Conservation (phyloP, 305 asterid species). For the Solanum hybrid region DNA sequence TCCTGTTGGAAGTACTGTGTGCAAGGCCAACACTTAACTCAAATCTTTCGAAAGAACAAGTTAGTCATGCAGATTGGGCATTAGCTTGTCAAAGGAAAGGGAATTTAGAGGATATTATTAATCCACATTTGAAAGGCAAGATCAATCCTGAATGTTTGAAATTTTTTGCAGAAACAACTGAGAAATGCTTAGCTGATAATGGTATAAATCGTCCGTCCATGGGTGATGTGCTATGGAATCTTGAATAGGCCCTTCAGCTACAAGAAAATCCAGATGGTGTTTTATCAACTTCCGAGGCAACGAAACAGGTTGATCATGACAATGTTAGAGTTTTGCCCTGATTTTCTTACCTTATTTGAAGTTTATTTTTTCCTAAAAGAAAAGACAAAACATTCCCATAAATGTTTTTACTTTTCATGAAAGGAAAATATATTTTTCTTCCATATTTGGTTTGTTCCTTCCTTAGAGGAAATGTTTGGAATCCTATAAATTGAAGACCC, state of each 20-base stretch:
- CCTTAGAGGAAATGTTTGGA: too few relatives aligned
- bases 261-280: slow-evolving; percentile 27
- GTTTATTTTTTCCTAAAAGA: too few relatives aligned
- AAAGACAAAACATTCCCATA: too few relatives aligned
- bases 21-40: slow-evolving; percentile 52
- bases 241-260: slow-evolving; percentile 40
- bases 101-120: slow-evolving; percentile 32
- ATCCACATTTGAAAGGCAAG: slow-evolving; percentile 38
- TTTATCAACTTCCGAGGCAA: not conserved
- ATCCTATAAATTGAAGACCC: too few relatives aligned
- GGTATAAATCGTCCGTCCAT: slow-evolving; percentile 49
- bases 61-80: slow-evolving; percentile 57
- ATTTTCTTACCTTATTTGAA: too few relatives aligned
- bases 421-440: too few relatives aligned
- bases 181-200: slow-evolving; percentile 56
- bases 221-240: slow-evolving; percentile 64
- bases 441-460: too few relatives aligned
- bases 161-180: slow-evolving; percentile 35
- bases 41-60: slow-evolving; percentile 50
- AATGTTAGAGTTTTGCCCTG: not conserved
- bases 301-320: slow-evolving; percentile 19
- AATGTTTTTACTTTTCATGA: too few relatives aligned
- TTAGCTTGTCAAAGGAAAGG: slow-evolving; percentile 40
- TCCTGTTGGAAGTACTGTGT: slow-evolving; percentile 51
- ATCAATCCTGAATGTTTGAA: slow-evolving; percentile 35